These are phyloP conservation scores for Salix viminalis DNA, from an alignment of 345 rosid genomes.

Conservation along the genomic window DNA sequence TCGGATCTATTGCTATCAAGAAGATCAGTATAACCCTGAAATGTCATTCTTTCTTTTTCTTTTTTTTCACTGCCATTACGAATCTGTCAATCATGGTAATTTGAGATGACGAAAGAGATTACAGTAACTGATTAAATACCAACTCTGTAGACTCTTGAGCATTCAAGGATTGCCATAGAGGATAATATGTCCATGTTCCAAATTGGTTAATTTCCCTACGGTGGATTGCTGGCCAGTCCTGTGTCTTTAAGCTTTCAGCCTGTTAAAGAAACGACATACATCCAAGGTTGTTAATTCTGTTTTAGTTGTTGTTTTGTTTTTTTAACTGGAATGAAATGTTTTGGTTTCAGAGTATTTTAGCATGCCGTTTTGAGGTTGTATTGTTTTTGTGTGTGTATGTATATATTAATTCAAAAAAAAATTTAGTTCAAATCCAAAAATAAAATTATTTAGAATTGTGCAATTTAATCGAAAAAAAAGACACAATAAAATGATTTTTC, in stretches of 20 bases:
- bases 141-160: neutral
- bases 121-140: neutral
- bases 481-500: too few species aligned
- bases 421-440: too few species aligned
- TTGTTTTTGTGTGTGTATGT: rapidly evolving
- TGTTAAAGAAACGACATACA: neutral
- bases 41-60: neutral
- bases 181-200: neutral
- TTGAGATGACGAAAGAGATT: neutral
- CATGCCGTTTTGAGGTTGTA: rapidly evolving
- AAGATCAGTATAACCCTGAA: neutral
- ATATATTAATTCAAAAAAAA: too few species aligned
- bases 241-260: neutral
- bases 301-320: too few species aligned
- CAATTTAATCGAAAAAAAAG: too few species aligned
- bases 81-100: neutral
- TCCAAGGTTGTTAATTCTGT: too few species aligned
- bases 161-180: neutral
- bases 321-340: too few species aligned
- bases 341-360: too few species aligned
- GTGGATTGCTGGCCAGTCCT: neutral
- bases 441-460: too few species aligned
- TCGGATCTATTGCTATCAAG: neutral
- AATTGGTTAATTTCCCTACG: neutral
- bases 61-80: neutral